A percentile compares a stretch with the other conserved stretches of the same genome.
phyloP scores from a whole-genome alignment of 768 basidiomycete species.

The Auricularia cornea region DNA sequence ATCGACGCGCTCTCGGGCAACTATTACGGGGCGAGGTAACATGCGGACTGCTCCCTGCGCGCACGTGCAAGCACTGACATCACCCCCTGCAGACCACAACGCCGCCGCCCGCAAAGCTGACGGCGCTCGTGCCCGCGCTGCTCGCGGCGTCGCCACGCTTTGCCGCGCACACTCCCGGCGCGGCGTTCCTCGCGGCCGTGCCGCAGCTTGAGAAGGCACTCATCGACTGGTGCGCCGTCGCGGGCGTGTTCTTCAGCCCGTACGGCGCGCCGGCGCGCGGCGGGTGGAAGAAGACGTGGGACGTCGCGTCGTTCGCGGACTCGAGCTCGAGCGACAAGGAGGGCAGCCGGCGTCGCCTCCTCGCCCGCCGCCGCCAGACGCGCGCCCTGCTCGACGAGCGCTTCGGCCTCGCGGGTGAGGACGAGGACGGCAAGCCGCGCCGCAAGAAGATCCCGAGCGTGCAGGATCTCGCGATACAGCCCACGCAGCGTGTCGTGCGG shows the following conservation, averaged over 20 bases:
- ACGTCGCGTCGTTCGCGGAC: too few relatives aligned
- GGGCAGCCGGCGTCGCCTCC: background rate
- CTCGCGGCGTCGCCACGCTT: background rate
- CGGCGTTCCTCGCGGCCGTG: constrained; percentile 46
- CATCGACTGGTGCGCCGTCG: constrained; percentile 47
- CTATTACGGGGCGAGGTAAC: background rate
- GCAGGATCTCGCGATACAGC: constrained; percentile 55
- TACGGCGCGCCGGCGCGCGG: background rate
- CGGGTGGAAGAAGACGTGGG: too few relatives aligned
- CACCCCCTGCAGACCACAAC: background rate
- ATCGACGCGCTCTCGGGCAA: background rate
- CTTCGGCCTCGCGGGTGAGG: too few relatives aligned
- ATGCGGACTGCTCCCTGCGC: background rate
- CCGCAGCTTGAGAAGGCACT: constrained; percentile 47
- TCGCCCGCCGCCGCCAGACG: background rate
- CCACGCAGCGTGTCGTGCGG: constrained; percentile 54
- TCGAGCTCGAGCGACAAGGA: too few relatives aligned
- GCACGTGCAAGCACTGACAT: background rate
- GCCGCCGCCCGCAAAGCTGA: background rate
- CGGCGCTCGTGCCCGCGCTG: background rate
- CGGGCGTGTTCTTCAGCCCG: constrained; percentile 33
- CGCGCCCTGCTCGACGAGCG: too few relatives aligned
- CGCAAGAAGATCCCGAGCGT: constrained; percentile 24
- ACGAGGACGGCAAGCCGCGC: too few relatives aligned
- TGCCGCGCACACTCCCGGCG: background rate